These are phyloP conservation scores for Leccinum disarticulatum DNA, from an alignment of 768 basidiomycete genomes.

Conservation along the genomic window DNA sequence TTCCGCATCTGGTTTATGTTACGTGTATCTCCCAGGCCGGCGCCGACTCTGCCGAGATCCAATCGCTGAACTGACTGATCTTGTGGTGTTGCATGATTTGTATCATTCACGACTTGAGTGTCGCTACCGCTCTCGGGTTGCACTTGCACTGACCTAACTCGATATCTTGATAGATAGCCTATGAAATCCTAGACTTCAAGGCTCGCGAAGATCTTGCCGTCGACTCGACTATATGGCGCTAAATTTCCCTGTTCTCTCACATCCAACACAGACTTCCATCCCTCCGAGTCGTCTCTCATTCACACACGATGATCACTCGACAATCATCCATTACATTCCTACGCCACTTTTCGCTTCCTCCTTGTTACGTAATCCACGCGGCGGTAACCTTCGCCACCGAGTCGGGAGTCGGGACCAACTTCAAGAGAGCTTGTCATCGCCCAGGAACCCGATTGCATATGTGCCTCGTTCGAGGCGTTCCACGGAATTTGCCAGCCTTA, in stretches of 20 bases:
- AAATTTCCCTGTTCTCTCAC: neutral
- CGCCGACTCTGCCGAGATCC: too few species aligned
- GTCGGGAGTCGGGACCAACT: neutral
- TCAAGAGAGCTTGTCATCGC: neutral
- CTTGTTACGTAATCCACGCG: neutral
- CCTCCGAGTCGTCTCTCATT: neutral
- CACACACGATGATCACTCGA: neutral
- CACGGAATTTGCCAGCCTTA: neutral
- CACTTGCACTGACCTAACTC: too few species aligned
- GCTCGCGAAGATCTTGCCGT: neutral
- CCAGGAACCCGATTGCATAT: neutral
- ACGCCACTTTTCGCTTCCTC: neutral
- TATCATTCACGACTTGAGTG: neutral
- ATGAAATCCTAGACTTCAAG: neutral
- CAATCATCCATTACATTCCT: neutral
- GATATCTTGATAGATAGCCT: neutral
- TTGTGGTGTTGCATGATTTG: neutral
- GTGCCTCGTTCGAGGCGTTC: neutral
- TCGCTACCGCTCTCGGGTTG: neutral
- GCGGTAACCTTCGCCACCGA: neutral
- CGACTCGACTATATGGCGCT: neutral
- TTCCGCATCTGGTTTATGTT: neutral
- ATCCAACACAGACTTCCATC: neutral
- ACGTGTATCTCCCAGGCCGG: neutral
- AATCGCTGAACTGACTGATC: neutral